Evolutionary conservation across 2,329 filamentous ascomycete species (phyloP), one percentile per base, ranked within the genome.

Genomic region (Monilinia fructicola): DNA sequence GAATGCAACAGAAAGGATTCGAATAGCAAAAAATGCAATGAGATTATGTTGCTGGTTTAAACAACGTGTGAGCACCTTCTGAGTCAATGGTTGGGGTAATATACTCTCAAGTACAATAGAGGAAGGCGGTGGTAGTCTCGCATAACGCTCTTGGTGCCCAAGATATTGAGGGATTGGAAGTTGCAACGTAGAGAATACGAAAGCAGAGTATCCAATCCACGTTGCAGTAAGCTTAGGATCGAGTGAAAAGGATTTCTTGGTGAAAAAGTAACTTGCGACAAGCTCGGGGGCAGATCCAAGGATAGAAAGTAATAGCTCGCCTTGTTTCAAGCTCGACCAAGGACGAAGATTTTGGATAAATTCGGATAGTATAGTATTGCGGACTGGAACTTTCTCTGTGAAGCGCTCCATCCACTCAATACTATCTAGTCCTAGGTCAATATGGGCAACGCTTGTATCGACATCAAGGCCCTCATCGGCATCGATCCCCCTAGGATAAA

Each of bases 151-250:
- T 52, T 82, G 82, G 71, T 88, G 86, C 16, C 92, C 92, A 74
- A 94, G 92, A 68, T 85, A 85, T 35, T 80, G 76, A 2, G 93
- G 93, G 2, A 97, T 81, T 1, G 89, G 87, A 46, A 96, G 81
- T 67, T 89, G 85, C 55, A 97, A 87, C 1, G 89, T 87, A 68
- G 90, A 90, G 77, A 96, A 96, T 6, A 99, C 79, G 69, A 98
- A 92, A 0, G 93, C 88, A 0, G 93, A 92, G 76, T 96, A 97
- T 53, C 94, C 93, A 71, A 98, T 91, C 95, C 95, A 99, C 0
- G 93, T 95, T 54, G 93, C 89, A 3, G 93, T 95, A 6, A 96
- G 83, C 75, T 97, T 98, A 0, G 95, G 93, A 53, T 98, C 93
- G 69, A 96, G 92, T 0, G 89, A 87, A 73, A 98, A 95, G 64